Evolutionary conservation across 768 basidiomycete genomes (phyloP), one percentile per base, ranked within the genome.

Genomic region (Podaxis sp.): DNA sequence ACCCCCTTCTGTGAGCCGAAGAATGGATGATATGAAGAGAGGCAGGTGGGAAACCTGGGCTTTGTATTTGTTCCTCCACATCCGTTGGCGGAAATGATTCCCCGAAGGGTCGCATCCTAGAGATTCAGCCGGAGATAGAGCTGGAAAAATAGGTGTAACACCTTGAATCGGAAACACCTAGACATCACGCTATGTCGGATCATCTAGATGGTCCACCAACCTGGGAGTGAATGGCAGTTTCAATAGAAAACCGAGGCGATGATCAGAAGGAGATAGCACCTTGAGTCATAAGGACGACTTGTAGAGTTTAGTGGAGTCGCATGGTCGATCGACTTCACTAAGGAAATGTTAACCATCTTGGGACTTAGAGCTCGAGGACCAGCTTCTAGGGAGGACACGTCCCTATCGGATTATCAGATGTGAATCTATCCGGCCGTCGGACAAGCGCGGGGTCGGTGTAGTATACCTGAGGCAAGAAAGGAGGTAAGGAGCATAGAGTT

Each of bases 61-160:
- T 10, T 44, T 38, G 40, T 53, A 11, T 46, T 36, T 16, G 18
- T 50, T 27, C 42, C 40, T 36, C 35, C 28, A 23, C 28, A 28
- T 42, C 50, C 51, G 42, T 35, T 35, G 27, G 59, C 6, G 40
- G 59, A 53, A 52, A 36, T 3, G 10, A 52, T 23, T 40, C 25
- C 37, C 25, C 40, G 50, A 44, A 27, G 16, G 28, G 32, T 13
- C n/a, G 32, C 32, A 13, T 44, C 57, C 47, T 44, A 14, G 51
- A 60, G 51, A 60, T 60, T 36, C n/a, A 46, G 25, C 21, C 59
- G 38, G 50, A 59, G 50, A 59, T 59, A 52, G 50, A 52, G 32
- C 51, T 57, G 32, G 28, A 25, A 1, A 2, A 53, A 47, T 18
- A 35, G 25, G 50, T 46, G 38, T 32, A 3, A 32, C 32, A 7